Percentiles rank a stretch among this genome's conserved stretches.
Evolutionary conservation across 2,329 filamentous ascomycete species (phyloP).

Genomic region (Fusarium guadeloupense): DNA sequence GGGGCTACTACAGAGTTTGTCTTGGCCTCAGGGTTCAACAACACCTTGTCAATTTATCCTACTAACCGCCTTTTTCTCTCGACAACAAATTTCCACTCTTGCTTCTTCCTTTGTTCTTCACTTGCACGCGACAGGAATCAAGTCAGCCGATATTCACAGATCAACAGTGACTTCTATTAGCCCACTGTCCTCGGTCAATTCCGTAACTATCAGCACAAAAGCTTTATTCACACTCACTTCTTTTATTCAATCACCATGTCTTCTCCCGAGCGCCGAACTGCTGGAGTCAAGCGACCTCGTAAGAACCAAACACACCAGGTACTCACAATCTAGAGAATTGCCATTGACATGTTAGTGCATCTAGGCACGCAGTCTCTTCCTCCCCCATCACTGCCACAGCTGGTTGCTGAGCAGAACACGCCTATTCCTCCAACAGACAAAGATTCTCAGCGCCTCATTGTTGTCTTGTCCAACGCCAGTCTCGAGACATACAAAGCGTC

Average conservation of each 20-base stretch:
- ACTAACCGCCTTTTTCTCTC: constrained; percentile 6
- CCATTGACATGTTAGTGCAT: constrained; percentile 37
- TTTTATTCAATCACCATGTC: constrained; percentile 46
- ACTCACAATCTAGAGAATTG: not conserved
- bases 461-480: constrained; percentile 95
- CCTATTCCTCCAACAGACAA: constrained; percentile 89
- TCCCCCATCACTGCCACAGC: constrained; percentile 86
- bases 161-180: not conserved
- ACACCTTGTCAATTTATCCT: constrained; percentile 10
- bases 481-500: constrained; percentile 97
- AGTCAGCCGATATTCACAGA: not conserved
- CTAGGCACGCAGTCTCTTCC: constrained; percentile 93
- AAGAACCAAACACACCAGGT: constrained; percentile 41
- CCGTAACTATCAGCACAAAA: constrained; percentile 17
- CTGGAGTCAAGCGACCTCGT: constrained; percentile 57
- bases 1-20: constrained; percentile 21
- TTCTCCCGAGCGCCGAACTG: constrained; percentile 51
- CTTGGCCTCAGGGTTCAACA: constrained; percentile 34
- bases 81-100: constrained; percentile 19
- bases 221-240: constrained; percentile 14
- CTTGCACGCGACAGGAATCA: constrained; percentile 8
- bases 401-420: constrained; percentile 91
- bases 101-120: constrained; percentile 13
- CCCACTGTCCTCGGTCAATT: not conserved
- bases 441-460: constrained; percentile 89